Evolutionary conservation across 108 stramenopile genomes (phyloP).

Genomic region (Skeletonema marinoi): DNA sequence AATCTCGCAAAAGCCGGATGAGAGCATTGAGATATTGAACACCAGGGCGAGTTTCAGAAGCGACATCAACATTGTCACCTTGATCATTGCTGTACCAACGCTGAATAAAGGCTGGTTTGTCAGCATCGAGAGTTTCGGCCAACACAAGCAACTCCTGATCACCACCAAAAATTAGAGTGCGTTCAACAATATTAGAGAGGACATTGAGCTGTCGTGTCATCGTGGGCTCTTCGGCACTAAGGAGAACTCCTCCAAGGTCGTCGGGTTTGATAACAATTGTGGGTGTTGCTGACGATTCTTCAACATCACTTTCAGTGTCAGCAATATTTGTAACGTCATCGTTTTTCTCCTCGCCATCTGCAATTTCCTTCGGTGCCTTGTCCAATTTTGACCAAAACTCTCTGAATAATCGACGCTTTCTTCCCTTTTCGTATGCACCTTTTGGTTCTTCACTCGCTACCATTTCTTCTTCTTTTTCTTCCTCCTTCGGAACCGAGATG

Average conservation of each 20-base stretch:
- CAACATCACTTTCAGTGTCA: constrained; percentile 2
- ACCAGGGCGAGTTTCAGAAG: constrained; percentile 64
- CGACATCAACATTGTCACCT: constrained; percentile 6
- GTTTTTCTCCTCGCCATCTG: neutral
- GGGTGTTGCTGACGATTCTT: constrained; percentile 21
- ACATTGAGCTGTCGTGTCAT: constrained; percentile 89
- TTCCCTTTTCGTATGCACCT: constrained; percentile 22
- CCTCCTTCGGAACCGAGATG: constrained; percentile 16
- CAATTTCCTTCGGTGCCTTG: neutral
- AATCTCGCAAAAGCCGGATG: constrained; percentile 63
- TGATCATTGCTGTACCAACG: constrained; percentile 78
- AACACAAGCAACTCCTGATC: constrained; percentile 81
- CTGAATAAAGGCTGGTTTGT: constrained; percentile 71
- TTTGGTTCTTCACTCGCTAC: neutral
- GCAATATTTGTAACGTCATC: neutral
- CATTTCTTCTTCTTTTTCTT: constrained; percentile 1
- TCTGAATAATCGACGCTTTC: constrained; percentile 3
- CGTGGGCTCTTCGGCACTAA: constrained; percentile 76
- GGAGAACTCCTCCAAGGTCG: constrained; percentile 74
- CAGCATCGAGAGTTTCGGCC: constrained; percentile 79
- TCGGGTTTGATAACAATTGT: constrained; percentile 36
- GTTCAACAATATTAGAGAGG: constrained; percentile 76
- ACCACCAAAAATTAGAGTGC: constrained; percentile 82
- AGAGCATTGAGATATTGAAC: constrained; percentile 81
- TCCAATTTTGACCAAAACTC: constrained; percentile 9